Evolutionary conservation across 2,329 filamentous ascomycete genomes (phyloP), one percentile per base, ranked within the genome.

Genomic region (Penicillium sp.): DNA sequence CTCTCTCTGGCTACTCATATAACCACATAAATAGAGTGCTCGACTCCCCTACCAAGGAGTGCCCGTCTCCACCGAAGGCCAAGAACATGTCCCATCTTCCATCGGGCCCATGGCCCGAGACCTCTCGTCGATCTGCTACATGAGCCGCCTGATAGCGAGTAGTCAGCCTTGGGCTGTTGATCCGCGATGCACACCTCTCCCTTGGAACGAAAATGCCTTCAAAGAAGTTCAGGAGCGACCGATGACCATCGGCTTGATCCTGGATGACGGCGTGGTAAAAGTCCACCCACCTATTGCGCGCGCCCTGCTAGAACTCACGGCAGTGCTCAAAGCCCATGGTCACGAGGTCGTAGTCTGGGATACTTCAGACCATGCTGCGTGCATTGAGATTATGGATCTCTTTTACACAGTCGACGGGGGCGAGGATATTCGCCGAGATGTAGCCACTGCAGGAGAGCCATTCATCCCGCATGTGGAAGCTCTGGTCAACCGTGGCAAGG

Each of bases 401-500:
- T 87, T 80, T 61, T 88, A 87, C 63, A 82, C 79, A 0, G 83
- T 76, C 0, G 85, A 88, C 49, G 84, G 85, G 5, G 79, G 84
- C 13, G 83, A 87, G 60, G 85, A 88, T 57, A 81, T 88, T 32
- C 76, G 79, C 5, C 74, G 74, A 2, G 83, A 83, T 29, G 70
- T 88, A 0, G 63, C 68, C 4, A 75, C 70, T 1, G 82, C 78
- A 0, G 84, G 84, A 1, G 85, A 88, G 51, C 84, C 84, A 0
- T 79, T 78, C 38, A 78, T 86, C 3, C 79, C 81, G 0, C 81
- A 84, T 51, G 83, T 88, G 0, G 75, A 85, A 61, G 76, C 72
- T 0, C 74, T 88, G 6, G 67, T 87, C 13, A 81, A 81, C 47
- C 74, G 76, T 0, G 80, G 76, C 2, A 60, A 76, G 10, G 66